Percentiles rank a stretch among this genome's conserved stretches.
These are phyloP conservation scores for Schwanniomyces polymorphus DNA, from an alignment of 805 yeast genomes.

Conservation along the genomic window DNA sequence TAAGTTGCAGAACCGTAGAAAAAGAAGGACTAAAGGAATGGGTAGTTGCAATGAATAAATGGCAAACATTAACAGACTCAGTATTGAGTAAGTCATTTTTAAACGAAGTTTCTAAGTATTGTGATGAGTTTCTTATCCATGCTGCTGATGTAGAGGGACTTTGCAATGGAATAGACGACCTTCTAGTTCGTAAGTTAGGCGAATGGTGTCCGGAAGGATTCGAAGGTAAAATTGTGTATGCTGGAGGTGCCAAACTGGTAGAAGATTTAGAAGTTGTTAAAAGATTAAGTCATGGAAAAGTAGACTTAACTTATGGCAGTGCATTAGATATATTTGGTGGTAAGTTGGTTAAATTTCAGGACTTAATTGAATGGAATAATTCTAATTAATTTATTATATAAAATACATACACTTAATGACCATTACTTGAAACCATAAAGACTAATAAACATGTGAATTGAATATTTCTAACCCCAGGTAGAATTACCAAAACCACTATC, in stretches of 20 bases:
- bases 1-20: constrained; percentile 66
- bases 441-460: constrained; percentile 1
- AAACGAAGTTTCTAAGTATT: constrained; percentile 54
- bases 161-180: constrained; percentile 88
- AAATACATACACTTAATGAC: neutral
- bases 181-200: constrained; percentile 67
- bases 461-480: constrained; percentile 24
- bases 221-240: constrained; percentile 80
- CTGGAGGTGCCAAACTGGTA: constrained; percentile 90
- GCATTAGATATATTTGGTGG: constrained; percentile 97
- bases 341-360: constrained; percentile 67
- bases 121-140: constrained; percentile 87
- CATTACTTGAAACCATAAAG: neutral
- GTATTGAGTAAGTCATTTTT: constrained; percentile 57
- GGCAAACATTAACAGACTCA: constrained; percentile 86
- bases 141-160: constrained; percentile 99
- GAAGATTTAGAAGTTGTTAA: constrained; percentile 69
- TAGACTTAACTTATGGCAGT: constrained; percentile 91
- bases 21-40: constrained; percentile 44
- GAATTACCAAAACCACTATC: constrained; percentile 40
- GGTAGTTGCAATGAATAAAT: constrained; percentile 97
- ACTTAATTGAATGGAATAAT: constrained; percentile 73
- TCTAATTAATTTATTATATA: constrained; percentile 1
- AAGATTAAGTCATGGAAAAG: constrained; percentile 70
- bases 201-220: constrained; percentile 66